Evolutionary conservation across 495 filamentous ascomycete genomes (phyloP), one percentile per base, ranked within the genome.

Genomic region (Aspergillus avenaceus): DNA sequence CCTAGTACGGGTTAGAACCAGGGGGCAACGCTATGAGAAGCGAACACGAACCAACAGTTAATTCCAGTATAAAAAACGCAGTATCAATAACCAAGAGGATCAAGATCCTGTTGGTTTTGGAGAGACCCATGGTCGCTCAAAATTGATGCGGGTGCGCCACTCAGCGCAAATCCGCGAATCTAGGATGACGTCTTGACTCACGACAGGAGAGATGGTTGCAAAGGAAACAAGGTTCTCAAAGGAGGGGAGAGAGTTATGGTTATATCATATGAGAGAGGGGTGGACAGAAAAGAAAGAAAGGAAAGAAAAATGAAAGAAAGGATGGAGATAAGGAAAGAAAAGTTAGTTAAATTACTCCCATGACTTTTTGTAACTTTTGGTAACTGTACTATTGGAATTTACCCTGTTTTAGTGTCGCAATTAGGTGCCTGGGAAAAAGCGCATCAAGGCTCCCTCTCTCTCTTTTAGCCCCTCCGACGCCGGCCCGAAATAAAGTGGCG

Each of bases 21-120:
- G 13, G 42, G 22, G 5, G 19, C 19, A 23, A 23, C 22, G 25
- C 12, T 18, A 32, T 1, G 28, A 9, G 1, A 21, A 9, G 6
- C 9, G n/a, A 38, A 36, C 19, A 63, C 78, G 8, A 50, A 83
- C 82, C 93, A 41, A 87, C 83, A 18, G 84, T 84, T 42, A 98
- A 70, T 67, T 98, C 93, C 12, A 97, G 69, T 11, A 96, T 63
- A 63, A 98, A 97, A 75, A 98, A 98, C 4, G 80, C 76, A 2
- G 83, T 70, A 71, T 97, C 93, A 62, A 98, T 95, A 43, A 74
- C 88, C 64, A 98, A 80, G 72, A 98, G 86, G 69, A 96, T 86
- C 58, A 86, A 77, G 63, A 98, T 98, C 74, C 93, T 83, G 56
- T 84, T 87, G 37, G 88, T 88, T 65, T 97, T 97, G 47, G 92